Evolutionary conservation across 805 yeast species (phyloP), one percentile per base, ranked within the genome.

Genomic region (Cyberlindnera maritima): DNA sequence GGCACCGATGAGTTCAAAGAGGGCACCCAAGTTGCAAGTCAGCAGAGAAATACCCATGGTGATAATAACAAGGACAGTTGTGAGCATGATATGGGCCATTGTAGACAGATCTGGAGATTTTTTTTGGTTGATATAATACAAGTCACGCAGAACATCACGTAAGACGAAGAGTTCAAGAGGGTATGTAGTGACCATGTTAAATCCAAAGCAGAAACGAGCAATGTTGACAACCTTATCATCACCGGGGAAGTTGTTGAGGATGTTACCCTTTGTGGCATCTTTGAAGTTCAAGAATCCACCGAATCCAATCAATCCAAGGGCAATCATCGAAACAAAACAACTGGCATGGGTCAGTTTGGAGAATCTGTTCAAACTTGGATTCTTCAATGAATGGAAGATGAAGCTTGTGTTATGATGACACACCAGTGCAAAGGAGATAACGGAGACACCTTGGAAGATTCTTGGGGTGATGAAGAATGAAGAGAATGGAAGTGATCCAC

Each of bases 381-480:
- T 78, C 53, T 76, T 77, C 60, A 92, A 75, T 0, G 97, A 88
- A 61, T 88, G 88, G 69, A 83, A 91, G 37, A 91, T 92, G 59
- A 91, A 85, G 25, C 92, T 80, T 0, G 97, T 89, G 63, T 91
- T 91, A 64, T 91, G 98, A 61, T 91, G 98, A 61, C 98, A 91
- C 3, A 91, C 97, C 54, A 92, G 75, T 2, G 98, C 98, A 69
- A 91, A 91, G 1, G 97, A 89, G 28, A 91, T 88, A 41, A 91
- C 96, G n/a, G 94, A 84, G 23, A 91, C 81, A 2, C 97, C 96
- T 65, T 91, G 96, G 62, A 91, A 88, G 3, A 91, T 68, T 36
- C 81, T 80, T 12, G 74, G 64, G 52, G 83, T 83, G 41, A 88
- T 60, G 4, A 88, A 69, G 68, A 78, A 72, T 29, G 74, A 68